Base-by-base conservation (phyloP, 805 yeast species). In the Torulaspora indica region DNA sequence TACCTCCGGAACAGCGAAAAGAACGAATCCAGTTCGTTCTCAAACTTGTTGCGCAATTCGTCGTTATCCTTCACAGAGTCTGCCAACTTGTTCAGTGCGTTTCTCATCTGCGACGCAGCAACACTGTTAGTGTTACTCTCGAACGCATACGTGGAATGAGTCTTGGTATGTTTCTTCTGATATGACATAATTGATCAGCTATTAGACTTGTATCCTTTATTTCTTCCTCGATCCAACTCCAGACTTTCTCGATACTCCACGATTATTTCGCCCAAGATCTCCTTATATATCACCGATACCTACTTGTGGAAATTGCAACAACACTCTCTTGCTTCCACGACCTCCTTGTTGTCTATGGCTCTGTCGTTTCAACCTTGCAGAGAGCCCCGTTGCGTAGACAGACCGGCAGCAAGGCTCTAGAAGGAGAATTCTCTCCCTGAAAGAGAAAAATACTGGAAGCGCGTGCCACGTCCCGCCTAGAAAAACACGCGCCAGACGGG, bases 61-160 rank as follows among this genome's bases (percentile, higher is more conserved):
- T 63, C 65, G 14, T 55, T 51, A 55, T 74, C 84, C 15, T 70
- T 66, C 43, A 86, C 85, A n/a, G 89, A 75, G 67, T 91, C 98
- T 39, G 90, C 82, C 64, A 91, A 73, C 67, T 77, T 79, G 77
- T 91, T 91, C 69, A 93, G 78, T 1, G 95, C 91, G 66, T 93
- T 91, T 64, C 98, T 82, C 98, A 91, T 93, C 69, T 88, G 97
- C 52, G 95, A 84, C 5, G 98, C 97, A 23, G 98, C 96, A 50
- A 89, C 93, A 51, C 86, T 86, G 45, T 96, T 87, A 38, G 96
- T 87, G 52, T 95, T 86, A 72, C 86, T 86, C 69, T 91, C 98
- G 61, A 93, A 91, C 17, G 95, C 95, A 77, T 81, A 66, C 20
- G 60, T 54, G 14, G 63, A 57, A 20, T 70, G 74, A 1, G 71